These are phyloP conservation scores for Tremella yokohamensis DNA, from an alignment of 768 basidiomycete species.

Conservation along the genomic window DNA sequence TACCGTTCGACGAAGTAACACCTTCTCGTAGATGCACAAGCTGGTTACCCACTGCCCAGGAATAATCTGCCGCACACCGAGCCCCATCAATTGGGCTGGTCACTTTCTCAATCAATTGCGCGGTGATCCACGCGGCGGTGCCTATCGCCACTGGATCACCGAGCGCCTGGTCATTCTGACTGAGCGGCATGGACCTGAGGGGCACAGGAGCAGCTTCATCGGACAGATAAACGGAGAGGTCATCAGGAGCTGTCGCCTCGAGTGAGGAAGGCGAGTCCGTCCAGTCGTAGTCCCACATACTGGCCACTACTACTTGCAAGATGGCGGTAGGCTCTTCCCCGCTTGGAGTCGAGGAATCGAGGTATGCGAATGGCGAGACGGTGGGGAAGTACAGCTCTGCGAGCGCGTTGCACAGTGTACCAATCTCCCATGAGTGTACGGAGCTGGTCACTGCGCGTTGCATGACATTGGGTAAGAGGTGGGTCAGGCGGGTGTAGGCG, in stretches of 20 bases:
- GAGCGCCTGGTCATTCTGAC: conserved; percentile 19
- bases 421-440: conserved; percentile 25
- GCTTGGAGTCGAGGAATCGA: too few species aligned
- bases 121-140: conserved; percentile 14
- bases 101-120: conserved; percentile 2
- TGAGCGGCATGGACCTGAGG: conserved; percentile 9
- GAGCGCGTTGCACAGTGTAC: conserved; percentile 12
- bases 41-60: conserved; percentile 28
- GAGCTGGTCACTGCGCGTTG: conserved; percentile 13
- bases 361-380: conserved; percentile 14
- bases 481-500: conserved; percentile 13
- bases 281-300: conserved; percentile 18
- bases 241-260: neutral
- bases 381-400: conserved; percentile 16
- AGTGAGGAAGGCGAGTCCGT: conserved; percentile 6
- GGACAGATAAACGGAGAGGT: conserved; percentile 10
- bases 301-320: conserved; percentile 9
- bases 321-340: neutral
- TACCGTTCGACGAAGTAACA: conserved; percentile 13
- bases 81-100: neutral
- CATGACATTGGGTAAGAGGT: conserved; percentile 14
- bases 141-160: conserved; percentile 19
- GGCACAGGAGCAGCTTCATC: conserved; percentile 7
- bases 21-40: conserved; percentile 15
- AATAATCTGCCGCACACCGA: conserved; percentile 10